Evolutionary conservation across 805 yeast species (phyloP).

Genomic region (Pichia sporocuriosa): DNA sequence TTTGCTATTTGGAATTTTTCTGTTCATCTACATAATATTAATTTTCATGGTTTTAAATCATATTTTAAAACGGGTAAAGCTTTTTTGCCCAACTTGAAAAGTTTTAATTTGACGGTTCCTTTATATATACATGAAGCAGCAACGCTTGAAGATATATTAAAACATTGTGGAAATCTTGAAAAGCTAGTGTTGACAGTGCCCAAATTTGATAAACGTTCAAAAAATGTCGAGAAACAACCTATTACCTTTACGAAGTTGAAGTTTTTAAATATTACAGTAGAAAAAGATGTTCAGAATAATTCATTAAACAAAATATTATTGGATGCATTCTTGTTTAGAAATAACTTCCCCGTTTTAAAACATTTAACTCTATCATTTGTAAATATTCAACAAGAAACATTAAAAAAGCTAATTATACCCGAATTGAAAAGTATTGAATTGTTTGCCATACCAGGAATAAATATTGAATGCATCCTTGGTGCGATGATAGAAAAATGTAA

Average conservation of each 20-base stretch:
- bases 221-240: background rate
- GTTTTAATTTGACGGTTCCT: background rate
- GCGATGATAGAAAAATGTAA: background rate
- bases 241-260: background rate
- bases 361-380: conserved; percentile 1
- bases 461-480: conserved; percentile 1
- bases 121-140: background rate
- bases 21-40: background rate
- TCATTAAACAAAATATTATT: background rate
- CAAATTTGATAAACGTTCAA: conserved; percentile 3
- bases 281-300: background rate
- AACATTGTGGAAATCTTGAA: background rate
- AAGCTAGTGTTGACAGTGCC: background rate
- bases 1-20: background rate
- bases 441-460: too few species aligned
- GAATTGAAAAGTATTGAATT: background rate
- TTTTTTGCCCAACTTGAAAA: background rate
- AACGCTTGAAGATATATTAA: background rate
- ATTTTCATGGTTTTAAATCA: background rate
- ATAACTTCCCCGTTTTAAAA: conserved; percentile 1
- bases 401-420: background rate
- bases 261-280: background rate
- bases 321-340: background rate
- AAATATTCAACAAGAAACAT: background rate
- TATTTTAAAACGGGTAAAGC: background rate